These are phyloP conservation scores for Calocera viscosa DNA, from an alignment of 768 basidiomycete species.

Conservation along the genomic window DNA sequence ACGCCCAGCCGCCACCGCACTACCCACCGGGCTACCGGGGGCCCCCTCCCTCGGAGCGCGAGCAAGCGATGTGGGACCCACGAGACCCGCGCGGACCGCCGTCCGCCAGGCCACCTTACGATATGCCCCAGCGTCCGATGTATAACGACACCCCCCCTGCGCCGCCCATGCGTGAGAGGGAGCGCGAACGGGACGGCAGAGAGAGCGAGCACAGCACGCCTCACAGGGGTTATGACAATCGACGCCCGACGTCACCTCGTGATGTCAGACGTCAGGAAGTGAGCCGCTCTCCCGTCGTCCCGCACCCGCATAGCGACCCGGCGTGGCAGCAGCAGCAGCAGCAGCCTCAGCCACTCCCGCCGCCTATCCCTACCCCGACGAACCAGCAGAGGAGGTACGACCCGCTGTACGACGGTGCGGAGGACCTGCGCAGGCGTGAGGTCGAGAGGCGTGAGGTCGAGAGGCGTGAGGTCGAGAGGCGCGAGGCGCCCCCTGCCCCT, in stretches of 20 bases:
- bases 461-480: no score
- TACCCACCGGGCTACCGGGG: background rate
- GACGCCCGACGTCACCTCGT: background rate
- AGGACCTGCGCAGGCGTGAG: background rate
- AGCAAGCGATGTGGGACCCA: background rate
- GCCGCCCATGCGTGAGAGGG: background rate
- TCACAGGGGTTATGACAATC: background rate
- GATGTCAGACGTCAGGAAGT: background rate
- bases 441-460: background rate
- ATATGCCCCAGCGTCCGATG: background rate
- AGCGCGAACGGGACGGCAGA: background rate
- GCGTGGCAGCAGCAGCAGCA: constrained; percentile 4
- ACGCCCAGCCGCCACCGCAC: background rate
- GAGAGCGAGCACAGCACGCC: background rate
- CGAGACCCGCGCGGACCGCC: background rate
- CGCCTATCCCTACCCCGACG: background rate
- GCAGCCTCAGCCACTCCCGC: background rate
- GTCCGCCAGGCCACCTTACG: background rate
- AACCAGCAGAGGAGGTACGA: background rate
- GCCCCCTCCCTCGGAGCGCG: background rate
- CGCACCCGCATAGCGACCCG: background rate
- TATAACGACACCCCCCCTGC: background rate
- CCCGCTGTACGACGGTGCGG: background rate
- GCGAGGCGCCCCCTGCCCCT: background rate
- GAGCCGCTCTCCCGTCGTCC: background rate